Evolutionary conservation across 306 rosid genomes (phyloP), one percentile per base, ranked within the genome.

Genomic region (Malus sieversii): DNA sequence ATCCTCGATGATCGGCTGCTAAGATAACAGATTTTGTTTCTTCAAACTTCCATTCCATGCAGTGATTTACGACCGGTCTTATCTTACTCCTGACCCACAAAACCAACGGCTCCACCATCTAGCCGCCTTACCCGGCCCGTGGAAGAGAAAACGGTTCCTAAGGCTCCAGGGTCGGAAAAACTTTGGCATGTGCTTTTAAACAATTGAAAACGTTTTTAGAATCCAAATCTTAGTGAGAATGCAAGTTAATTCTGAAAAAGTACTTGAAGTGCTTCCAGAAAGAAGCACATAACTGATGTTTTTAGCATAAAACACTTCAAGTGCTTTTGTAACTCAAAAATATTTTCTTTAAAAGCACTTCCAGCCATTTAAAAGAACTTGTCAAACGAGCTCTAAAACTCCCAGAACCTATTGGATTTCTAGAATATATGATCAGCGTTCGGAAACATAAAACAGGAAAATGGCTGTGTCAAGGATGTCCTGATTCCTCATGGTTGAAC

Each of bases 1-100:
- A 9, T 38, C 38, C 76, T 72, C 33, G 76, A 72, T 72, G 76
- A 5, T 11, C 32, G 3, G 23, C 55, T 23, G 46, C 75, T 20
- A 71, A 62, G 45, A 66, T 53, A 61, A 15, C 40, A 4, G 2
- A 60, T 1, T 12, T 16, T 60, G 33, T 60, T 4, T 60, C 20
- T 60, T n/a, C 29, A 23, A 58, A 58, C 1, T 60, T 60, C 9
- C 33, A 23, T 25, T 60, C 9, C 33, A 23, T 25, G 66, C 35
- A 25, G 66, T 13, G 8, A 60, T 58, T 58, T 7, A 7, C 42
- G 10, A 38, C 42, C 42, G 42, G 9, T 38, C 42, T 6, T 38
- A 38, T 38, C 2, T 38, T 38, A 38, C 42, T 38, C 10, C 42
- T 38, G 2, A 2, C 42, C 58, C 22, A 8, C 58, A 52, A 52